These are phyloP conservation scores for Lepidium didymum DNA, from an alignment of 345 rosid genomes.

Conservation along the genomic window DNA sequence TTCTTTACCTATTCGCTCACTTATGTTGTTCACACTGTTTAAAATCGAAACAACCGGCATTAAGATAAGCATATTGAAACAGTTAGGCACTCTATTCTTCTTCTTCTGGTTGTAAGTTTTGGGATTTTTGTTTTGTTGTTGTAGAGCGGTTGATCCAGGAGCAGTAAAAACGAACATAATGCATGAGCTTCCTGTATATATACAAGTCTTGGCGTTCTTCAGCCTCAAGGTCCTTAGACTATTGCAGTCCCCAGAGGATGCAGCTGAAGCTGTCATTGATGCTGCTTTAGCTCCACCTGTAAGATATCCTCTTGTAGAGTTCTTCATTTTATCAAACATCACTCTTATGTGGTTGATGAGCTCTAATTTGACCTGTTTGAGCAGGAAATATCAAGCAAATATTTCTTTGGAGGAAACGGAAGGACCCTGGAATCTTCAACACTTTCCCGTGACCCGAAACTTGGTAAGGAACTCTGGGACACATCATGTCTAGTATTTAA, in stretches of 20 bases:
- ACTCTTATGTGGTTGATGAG: conserved; percentile 5
- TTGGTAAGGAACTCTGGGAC: conserved; percentile 62
- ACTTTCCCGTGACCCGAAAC: conserved; percentile 38
- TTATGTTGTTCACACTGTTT: not conserved
- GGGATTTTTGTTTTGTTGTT: not conserved
- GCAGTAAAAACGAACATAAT: conserved; percentile 69
- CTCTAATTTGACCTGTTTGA: conserved; percentile 1
- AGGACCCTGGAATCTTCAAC: conserved; percentile 48
- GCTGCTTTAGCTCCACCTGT: conserved; percentile 86
- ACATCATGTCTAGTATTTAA: conserved; percentile 40
- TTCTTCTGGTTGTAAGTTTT: not conserved
- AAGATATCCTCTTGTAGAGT: conserved; percentile 17
- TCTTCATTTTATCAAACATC: not conserved
- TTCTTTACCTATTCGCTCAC: not conserved
- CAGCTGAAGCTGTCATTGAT: conserved; percentile 59
- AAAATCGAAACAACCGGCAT: not conserved
- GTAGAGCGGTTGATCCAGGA: conserved; percentile 92
- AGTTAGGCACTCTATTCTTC: not conserved
- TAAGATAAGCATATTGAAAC: not conserved
- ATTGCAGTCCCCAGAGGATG: conserved; percentile 53
- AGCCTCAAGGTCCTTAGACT: conserved; percentile 48
- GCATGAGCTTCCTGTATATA: conserved; percentile 71
- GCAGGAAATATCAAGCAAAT: conserved; percentile 67
- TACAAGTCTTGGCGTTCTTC: conserved; percentile 39
- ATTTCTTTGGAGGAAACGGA: conserved; percentile 82